Evolutionary conservation across 73 alveolate species (phyloP), one percentile per base, ranked within the genome.

Genomic region (Stentor roeselii): DNA sequence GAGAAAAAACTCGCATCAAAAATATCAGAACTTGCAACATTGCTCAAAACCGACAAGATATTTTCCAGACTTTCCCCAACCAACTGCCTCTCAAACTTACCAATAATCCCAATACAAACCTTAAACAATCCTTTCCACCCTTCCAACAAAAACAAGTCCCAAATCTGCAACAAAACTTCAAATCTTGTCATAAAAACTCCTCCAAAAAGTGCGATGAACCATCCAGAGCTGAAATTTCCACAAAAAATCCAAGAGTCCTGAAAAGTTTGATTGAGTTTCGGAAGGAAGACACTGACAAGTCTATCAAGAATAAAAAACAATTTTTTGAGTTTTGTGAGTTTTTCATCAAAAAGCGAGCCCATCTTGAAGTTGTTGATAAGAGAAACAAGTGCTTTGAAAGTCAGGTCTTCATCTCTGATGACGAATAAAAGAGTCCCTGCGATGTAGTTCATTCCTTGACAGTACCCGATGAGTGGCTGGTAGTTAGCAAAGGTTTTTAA

Each of bases 361-460:
- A 90, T 90, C 34, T 82, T 82, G 59, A 87, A 76, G 39, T 39
- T 76, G 14, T 86, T 86, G 37, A 87, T 75, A 42, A 90, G 60
- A 3, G 82, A 61, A 2, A 40, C 34, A 4, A 90, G 6, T 37
- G 93, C 91, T 60, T 90, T 82, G 78, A 92, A 94, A 36, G 96
- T 84, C 42, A 38, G 60, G 59, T 87, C 93, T 82, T 94, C 98
- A 78, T 90, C 92, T 78, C 85, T 90, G 38, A 94, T 84, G 82
- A 90, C 84, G 80, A 92, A 76, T 82, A 86, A 90, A 60, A 94
- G 82, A 82, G 94, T 92, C 27, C 97, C 98, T 21, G 94, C 98
- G 31, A 94, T 86, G 83, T 92, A 94, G 88, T 94, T 94, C 98
- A 94, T 94, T 78, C 98, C 98, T 92, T 94, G 93, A 75, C 98